Percentiles rank a stretch among this genome's conserved stretches.
These are phyloP conservation scores for Aspergillus fructus DNA, from an alignment of 2,329 filamentous ascomycete species.

Conservation along the genomic window DNA sequence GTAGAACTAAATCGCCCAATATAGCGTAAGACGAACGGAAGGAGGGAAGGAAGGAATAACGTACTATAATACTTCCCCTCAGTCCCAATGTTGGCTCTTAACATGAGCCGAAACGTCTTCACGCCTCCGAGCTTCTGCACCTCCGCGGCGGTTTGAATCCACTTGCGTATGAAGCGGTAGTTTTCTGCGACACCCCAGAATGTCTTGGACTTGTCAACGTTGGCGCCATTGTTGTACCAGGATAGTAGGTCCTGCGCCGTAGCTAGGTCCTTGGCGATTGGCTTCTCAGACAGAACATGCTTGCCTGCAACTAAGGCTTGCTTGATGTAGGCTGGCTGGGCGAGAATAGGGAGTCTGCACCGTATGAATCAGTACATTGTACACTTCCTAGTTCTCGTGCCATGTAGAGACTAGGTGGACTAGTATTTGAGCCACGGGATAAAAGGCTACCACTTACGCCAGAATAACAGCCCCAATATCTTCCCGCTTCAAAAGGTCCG, in stretches of 20 bases:
- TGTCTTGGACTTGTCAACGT: conserved; percentile 39
- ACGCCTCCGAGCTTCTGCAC: conserved; percentile 50
- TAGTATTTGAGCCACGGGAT: not conserved
- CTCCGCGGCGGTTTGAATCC: conserved; percentile 46
- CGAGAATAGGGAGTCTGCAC: conserved; percentile 51
- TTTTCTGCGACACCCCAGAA: conserved; percentile 58
- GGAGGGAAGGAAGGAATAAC: conserved; percentile 12
- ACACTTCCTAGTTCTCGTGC: not conserved
- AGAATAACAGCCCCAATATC: conserved; percentile 55
- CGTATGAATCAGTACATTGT: not conserved
- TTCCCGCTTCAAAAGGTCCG: conserved; percentile 47
- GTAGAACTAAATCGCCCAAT: not conserved
- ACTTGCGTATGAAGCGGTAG: conserved; percentile 54
- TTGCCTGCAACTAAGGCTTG: conserved; percentile 52
- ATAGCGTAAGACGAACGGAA: not conserved
- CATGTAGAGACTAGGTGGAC: not conserved
- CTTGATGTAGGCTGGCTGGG: conserved; percentile 53
- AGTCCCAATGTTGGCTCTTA: conserved; percentile 44
- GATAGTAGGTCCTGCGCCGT: conserved; percentile 51
- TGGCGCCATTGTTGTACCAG: conserved; percentile 50
- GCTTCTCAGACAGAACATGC: conserved; percentile 59
- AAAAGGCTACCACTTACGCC: conserved; percentile 36
- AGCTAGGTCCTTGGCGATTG: conserved; percentile 55
- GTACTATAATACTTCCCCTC: conserved; percentile 56
- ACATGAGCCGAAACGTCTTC: conserved; percentile 50